Base-by-base conservation (phyloP, 768 basidiomycete species). In the Hericium rajendrae region DNA sequence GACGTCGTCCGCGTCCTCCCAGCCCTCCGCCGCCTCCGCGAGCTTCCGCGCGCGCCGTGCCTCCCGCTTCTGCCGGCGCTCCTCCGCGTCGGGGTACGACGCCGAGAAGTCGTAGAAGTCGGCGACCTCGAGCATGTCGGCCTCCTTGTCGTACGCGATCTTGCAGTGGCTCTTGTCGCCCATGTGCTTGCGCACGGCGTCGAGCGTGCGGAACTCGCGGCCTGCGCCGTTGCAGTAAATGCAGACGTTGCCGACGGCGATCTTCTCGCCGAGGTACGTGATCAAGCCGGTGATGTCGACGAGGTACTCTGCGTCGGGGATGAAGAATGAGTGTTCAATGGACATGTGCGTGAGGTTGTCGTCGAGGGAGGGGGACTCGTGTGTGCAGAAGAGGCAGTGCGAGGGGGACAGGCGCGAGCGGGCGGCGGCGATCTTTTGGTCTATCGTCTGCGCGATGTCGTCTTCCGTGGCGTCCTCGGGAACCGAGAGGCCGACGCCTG, bases 121-220 rank as follows among this genome's bases (percentile, higher is more conserved):
- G 0, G 93, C 90, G 5, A 95, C 62, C 63, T 95, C 94, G 54
- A 94, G 80, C 43, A 84, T 81, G 66, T 97, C 92, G 40, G 74
- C 67, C 64, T 90, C 85, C 1, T 79, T 72, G 58, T 93, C 91
- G 70, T 95, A 98, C 0, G 91, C 88, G 61, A 99, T 83, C 73
- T 97, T 97, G 79, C 94, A 97, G 67, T 99, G 97, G 57, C 82
- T 79, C 73, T 98, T 98, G 76, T 94, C 94, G 41, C 82, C 60
- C 97, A 99, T 99, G 69, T 99, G 97, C 66, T 90, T 91, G 63
- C 94, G 77, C 4, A 91, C 94, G 0, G 94, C 95, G 3, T 92
- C 87, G 54, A 94, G 67, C 15, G 83, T 86, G 57, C 84, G 81
- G 71, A 93, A 93, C 65, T 92, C 93, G 59, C 84, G 74, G 46